phyloP scores from a whole-genome alignment of 208 protist genomes.

The Tritrichomonas foetus region DNA sequence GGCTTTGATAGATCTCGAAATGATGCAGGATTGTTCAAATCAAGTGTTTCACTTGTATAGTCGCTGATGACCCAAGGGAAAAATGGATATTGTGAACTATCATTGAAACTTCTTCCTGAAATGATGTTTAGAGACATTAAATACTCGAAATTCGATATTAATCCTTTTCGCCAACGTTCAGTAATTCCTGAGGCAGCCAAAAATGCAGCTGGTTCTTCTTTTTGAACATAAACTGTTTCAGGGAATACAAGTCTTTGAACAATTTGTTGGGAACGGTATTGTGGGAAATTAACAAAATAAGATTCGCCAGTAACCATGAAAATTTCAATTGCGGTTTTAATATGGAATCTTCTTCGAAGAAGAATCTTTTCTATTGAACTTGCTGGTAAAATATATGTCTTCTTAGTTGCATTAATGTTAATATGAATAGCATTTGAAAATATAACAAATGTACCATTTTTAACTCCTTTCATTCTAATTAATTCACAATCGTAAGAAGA shows the following conservation, averaged over 20 bases:
- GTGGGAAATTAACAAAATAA: slow-evolving; percentile 20
- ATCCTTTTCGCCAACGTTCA: background rate
- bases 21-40: slow-evolving; percentile 45
- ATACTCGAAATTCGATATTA: slow-evolving; percentile 32
- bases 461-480: background rate
- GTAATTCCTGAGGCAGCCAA: background rate
- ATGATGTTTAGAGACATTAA: background rate
- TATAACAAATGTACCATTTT: background rate
- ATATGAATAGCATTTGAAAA: background rate
- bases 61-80: slow-evolving; percentile 36
- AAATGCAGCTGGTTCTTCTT: background rate
- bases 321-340: background rate
- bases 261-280: background rate
- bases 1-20: slow-evolving; percentile 59
- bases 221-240: background rate
- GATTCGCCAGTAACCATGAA: background rate
- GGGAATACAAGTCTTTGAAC: background rate
- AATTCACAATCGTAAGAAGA: background rate
- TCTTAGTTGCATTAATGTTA: background rate
- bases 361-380: background rate
- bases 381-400: background rate
- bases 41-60: slow-evolving; percentile 1
- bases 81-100: slow-evolving; percentile 25
- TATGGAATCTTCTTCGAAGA: background rate
- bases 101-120: background rate